Evolutionary conservation across 768 basidiomycete genomes (phyloP), one percentile per base, ranked within the genome.

Genomic region (Mycena haematopus): DNA sequence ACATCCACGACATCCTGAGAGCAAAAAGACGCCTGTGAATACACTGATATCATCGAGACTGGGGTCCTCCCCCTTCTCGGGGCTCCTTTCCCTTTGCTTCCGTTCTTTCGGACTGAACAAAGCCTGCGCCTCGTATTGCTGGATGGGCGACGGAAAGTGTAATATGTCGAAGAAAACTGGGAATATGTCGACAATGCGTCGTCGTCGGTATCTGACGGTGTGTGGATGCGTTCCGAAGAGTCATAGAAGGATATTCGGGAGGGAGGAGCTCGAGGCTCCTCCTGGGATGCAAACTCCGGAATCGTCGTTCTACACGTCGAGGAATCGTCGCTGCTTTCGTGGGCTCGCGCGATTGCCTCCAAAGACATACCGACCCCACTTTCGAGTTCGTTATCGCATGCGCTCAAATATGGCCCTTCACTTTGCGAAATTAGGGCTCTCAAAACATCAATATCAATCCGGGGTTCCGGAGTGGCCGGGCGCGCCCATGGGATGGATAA

Each of bases 11-110:
- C 29, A 45, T 67, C 62, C 51, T 49, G 51, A 15, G 58, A 42
- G 21, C 46, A 56, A 44, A 60, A 58, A 13, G 66, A 67, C 22
- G 59, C 62, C 33, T 67, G 66, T 7, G 66, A 67, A 27, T 67
- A 67, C 11, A 64, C 42, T 14, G 66, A 67, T 46, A 64, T 45
- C 66, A 67, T 63, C 50, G 58, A 56, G 38, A 21, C 42, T 6
- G 66, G 42, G 19, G 54, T 35, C 46, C 17, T 45, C 15, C 52
- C 58, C 27, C 62, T 47, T 29, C 44, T 56, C 45, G 44, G 33
- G 33, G 54, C 47, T 22, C 38, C 51, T 25, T 40, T 45, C 9
- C 38, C 45, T 21, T 40, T 50, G 14, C 14, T 64, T 50, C 47
- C 46, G 29, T 27, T 47, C 49, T 62, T 31, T 27, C 56, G 51